These are phyloP conservation scores for Pyrenula massariospora DNA, from an alignment of 495 filamentous ascomycete genomes.

Conservation along the genomic window DNA sequence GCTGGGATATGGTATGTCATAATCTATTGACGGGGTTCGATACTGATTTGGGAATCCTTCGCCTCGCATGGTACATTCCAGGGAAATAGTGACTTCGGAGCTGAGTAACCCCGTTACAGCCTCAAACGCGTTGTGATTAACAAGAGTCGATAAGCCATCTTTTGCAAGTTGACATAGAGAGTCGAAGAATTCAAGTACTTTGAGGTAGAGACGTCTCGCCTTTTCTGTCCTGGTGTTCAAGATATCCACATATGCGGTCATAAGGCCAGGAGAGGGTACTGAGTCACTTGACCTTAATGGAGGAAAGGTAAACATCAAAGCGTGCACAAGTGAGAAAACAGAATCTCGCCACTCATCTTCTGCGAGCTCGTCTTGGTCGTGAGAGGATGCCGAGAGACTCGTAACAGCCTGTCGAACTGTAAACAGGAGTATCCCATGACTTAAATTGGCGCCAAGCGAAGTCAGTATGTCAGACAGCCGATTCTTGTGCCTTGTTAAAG, in stretches of 20 bases:
- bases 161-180: conserved; percentile 70
- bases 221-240: conserved; percentile 72
- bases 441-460: conserved; percentile 84
- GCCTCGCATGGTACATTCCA: conserved; percentile 48
- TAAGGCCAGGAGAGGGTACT: conserved; percentile 74
- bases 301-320: conserved; percentile 49
- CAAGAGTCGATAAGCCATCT: conserved; percentile 69
- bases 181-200: conserved; percentile 75
- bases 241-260: conserved; percentile 82
- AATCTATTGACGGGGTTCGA: conserved; percentile 76
- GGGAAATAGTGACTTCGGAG: conserved; percentile 62
- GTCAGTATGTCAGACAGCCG: conserved; percentile 72
- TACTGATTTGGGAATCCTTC: conserved; percentile 65
- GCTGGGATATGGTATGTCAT: conserved; percentile 80
- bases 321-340: conserved; percentile 68
- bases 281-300: conserved; percentile 48
- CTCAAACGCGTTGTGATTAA: conserved; percentile 71
- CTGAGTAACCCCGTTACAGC: conserved; percentile 74
- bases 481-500: conserved; percentile 62
- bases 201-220: conserved; percentile 70
- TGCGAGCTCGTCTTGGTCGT: conserved; percentile 42
- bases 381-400: conserved; percentile 53
- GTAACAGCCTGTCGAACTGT: conserved; percentile 80
- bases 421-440: conserved; percentile 93
- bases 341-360: conserved; percentile 82